phyloP scores from a whole-genome alignment of 1,139 yeast species.

The Pichia sp. region DNA sequence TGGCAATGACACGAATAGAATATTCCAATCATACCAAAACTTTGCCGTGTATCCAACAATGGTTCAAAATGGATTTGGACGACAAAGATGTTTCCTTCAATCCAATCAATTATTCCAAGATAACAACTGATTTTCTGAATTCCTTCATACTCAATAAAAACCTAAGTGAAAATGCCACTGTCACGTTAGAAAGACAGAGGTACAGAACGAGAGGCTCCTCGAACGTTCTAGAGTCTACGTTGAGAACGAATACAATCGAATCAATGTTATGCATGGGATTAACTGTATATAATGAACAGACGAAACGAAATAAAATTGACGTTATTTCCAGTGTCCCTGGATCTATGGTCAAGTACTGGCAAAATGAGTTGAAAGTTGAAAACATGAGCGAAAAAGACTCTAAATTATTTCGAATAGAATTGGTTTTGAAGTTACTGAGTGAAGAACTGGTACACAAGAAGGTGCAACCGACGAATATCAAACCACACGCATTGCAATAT shows the following conservation, averaged over 20 bases:
- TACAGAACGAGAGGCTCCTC: conserved; percentile 39
- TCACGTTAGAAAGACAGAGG: conserved; percentile 49
- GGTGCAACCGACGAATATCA: neutral
- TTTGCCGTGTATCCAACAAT: conserved; percentile 24
- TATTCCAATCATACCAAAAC: conserved; percentile 19
- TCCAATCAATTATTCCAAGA: conserved; percentile 20
- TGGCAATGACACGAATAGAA: conserved; percentile 28
- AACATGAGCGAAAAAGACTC: conserved; percentile 1
- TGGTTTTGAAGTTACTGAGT: conserved; percentile 13
- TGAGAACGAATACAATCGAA: conserved; percentile 46
- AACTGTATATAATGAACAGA: conserved; percentile 5
- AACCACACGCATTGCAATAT: neutral
- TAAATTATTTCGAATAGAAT: conserved; percentile 21
- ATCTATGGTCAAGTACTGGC: conserved; percentile 15
- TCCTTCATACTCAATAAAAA: neutral
- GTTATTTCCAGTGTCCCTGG: conserved; percentile 8
- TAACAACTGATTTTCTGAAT: conserved; percentile 15
- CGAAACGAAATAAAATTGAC: neutral
- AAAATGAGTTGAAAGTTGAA: neutral
- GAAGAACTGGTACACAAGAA: neutral
- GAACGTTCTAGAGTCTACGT: conserved; percentile 40
- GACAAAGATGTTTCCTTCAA: conserved; percentile 14
- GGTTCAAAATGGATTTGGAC: conserved; percentile 36
- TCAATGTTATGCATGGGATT: conserved; percentile 31
- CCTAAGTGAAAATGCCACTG: conserved; percentile 13